Evolutionary conservation across 495 filamentous ascomycete genomes (phyloP).

Genomic region (Pseudoneurospora amorphoporcata): DNA sequence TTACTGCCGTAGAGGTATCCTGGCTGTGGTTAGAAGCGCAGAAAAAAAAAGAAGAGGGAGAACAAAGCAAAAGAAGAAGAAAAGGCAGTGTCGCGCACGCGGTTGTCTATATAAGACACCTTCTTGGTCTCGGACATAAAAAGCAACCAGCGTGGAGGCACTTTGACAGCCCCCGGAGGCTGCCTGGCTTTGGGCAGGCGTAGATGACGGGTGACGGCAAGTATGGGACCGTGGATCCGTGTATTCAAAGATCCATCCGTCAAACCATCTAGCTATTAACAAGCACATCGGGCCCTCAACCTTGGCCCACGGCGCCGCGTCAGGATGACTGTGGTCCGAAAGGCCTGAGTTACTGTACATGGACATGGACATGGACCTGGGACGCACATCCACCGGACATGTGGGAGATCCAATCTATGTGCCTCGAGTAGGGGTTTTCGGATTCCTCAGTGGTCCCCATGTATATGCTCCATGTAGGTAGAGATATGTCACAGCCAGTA

Average conservation of each 20-base stretch:
- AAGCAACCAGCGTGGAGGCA: not conserved
- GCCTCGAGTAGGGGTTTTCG: not conserved
- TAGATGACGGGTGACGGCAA: not conserved
- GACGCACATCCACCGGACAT: not conserved
- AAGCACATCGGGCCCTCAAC: not conserved
- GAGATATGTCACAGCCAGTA: not conserved
- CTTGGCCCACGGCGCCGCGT: not conserved
- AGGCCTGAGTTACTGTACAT: not conserved
- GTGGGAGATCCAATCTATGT: not conserved
- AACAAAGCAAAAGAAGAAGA: not conserved
- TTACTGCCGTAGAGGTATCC: not conserved
- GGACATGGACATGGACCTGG: not conserved
- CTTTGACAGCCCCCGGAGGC: not conserved
- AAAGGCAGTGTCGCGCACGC: not conserved
- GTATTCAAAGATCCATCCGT: not conserved
- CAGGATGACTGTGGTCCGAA: not conserved
- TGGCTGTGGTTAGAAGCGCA: not conserved
- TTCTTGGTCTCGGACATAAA: not conserved
- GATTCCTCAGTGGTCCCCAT: not conserved
- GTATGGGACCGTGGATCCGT: not conserved
- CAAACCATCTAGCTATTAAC: not conserved
- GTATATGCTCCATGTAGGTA: not conserved
- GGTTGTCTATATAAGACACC: not conserved
- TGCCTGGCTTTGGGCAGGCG: not conserved
- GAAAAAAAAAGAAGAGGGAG: not conserved